Conservation (phyloP, 176 grass and related monocot genomes). For the Saccharum spontaneum region DNA sequence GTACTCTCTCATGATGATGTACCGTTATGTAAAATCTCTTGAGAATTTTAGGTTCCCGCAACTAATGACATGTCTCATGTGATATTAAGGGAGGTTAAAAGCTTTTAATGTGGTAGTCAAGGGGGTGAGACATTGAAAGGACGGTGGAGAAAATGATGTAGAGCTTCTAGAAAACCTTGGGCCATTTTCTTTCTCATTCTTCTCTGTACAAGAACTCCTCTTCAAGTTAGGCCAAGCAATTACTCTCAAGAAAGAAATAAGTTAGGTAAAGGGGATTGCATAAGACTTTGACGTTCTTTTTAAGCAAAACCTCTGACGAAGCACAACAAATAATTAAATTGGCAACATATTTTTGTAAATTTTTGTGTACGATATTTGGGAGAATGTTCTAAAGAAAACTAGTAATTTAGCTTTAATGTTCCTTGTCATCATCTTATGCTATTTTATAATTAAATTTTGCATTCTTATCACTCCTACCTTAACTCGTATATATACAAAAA, state of each 20-base stretch:
- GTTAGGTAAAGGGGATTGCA: too few species aligned
- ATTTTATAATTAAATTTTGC: background rate
- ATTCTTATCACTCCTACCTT: background rate
- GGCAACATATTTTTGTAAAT: too few species aligned
- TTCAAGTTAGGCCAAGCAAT: slow-evolving; percentile 24
- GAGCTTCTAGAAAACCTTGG: background rate
- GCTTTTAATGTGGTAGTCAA: background rate
- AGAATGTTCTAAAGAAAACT: background rate
- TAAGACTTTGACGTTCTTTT: background rate
- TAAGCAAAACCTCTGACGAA: background rate
- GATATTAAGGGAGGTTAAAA: background rate
- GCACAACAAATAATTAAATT: too few species aligned
- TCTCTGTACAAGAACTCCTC: background rate
- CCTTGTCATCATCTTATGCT: background rate
- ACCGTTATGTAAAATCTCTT: background rate
- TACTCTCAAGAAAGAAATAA: background rate
- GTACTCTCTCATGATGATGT: background rate
- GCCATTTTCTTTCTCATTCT: background rate
- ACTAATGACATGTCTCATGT: background rate
- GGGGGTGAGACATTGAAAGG: background rate
- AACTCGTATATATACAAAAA: background rate
- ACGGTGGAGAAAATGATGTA: background rate
- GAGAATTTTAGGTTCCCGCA: background rate
- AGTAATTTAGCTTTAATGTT: background rate
- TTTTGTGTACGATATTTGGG: too few species aligned